Base-by-base conservation (phyloP, 2,329 filamentous ascomycete species). In the Penicillium sp. region DNA sequence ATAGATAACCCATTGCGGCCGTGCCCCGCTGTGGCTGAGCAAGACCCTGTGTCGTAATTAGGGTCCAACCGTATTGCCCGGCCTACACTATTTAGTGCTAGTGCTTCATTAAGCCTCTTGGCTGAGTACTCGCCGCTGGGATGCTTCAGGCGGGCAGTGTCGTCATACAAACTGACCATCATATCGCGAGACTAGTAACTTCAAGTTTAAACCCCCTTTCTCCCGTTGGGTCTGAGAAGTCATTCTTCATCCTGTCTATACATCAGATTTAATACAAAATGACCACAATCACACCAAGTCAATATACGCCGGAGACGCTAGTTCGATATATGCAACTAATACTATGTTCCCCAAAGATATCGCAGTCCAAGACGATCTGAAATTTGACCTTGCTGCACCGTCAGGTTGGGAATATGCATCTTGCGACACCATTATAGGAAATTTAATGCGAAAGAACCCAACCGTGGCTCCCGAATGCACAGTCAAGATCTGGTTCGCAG, bases 351-450 rank as follows among this genome's bases (percentile, higher is more conserved):
- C 40, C n/a, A 28, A 18, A 11, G 19, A 43, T 5, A 28, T 29
- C 4, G 40, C 40, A 10, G 13, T 11, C 9, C 19, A 16, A 43
- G 40, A 29, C 23, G 60, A 51, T 14, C 49, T 51, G 4, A 48
- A 48, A 21, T 51, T 65, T 33, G 56, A 59, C 24, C 24, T 65
- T n/a, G 56, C 58, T 11, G 52, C 59, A 11, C 63, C 61, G 4
- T 47, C 48, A 1, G 52, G 47, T 9, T 61, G 61, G 59, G 46
- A 48, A 8, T 62, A 52, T 48, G 33, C 48, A 18, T 33, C 57
- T 2, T 59, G 63, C 8, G 61, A 64, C 45, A 61, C 54, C 9
- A 58, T 65, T 44, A 59, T 61, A 36, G 61, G 61, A 29, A 55
- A 53, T 45, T 31, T 65, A 10, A 45, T 59, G 2, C 59, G 63